Base-by-base conservation (phyloP, 352 stramenopile genomes). In the Pythium guiyangense region DNA sequence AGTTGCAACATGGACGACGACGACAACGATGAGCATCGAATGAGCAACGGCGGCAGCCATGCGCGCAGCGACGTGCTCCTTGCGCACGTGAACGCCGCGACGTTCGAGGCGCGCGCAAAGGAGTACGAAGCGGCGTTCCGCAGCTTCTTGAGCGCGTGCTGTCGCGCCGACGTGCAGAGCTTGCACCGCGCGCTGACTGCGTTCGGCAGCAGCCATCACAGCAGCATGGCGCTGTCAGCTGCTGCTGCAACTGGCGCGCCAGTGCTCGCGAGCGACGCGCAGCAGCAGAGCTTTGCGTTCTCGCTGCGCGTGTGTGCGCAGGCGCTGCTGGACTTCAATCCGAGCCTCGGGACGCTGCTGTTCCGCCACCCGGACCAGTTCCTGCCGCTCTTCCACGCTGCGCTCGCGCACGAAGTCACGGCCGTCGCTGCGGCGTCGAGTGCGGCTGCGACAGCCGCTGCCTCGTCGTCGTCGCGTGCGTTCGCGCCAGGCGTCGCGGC, bases 281-380 rank as follows among this genome's bases (percentile, higher is more conserved):
- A 59, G 44, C 65, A 73, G 44, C 65, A 70, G 62, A 60, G 66
- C 39, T 71, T 81, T 20, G 63, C 56, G 45, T 87, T 73, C 55
- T 88, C 77, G 15, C 60, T 79, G 40, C 77, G 71, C 12, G 56
- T 88, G 4, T 86, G 74, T 49, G n/a, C n/a, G n/a, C n/a, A n/a
- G n/a, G n/a, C n/a, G n/a, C n/a, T n/a, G n/a, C n/a, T n/a, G n/a
- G n/a, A n/a, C n/a, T n/a, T n/a, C n/a, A n/a, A n/a, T n/a, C n/a
- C n/a, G n/a, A n/a, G n/a, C n/a, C n/a, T n/a, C n/a, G n/a, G n/a
- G n/a, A n/a, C n/a, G n/a, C n/a, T n/a, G n/a, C n/a, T n/a, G n/a
- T n/a, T n/a, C n/a, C n/a, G n/a, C n/a, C n/a, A n/a, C n/a, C n/a
- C n/a, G n/a, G n/a, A n/a, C n/a, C n/a, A n/a, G n/a, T n/a, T n/a